These are phyloP conservation scores for Rhizomucor miehei DNA, from an alignment of 371 early-diverging fungal species.

Conservation along the genomic window DNA sequence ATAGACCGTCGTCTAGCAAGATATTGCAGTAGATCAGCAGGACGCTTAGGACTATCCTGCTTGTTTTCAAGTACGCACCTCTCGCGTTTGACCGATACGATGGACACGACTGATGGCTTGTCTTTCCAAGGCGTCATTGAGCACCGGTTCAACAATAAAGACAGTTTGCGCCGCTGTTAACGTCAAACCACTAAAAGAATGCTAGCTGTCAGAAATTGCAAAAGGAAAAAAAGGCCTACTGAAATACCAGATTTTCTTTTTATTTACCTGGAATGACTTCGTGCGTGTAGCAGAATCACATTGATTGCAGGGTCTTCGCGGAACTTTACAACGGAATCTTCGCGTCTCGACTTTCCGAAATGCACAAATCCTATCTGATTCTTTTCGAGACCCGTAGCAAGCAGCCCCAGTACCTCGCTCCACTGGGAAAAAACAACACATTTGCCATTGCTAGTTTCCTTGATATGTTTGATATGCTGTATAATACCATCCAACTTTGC, in stretches of 20 bases:
- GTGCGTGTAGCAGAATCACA: conserved; percentile 51
- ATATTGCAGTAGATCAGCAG: conserved; percentile 32
- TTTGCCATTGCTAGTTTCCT: conserved; percentile 45
- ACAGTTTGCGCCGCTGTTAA: conserved; percentile 47
- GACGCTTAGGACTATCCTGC: neutral
- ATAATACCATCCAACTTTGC: conserved; percentile 65
- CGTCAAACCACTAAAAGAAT: conserved; percentile 30
- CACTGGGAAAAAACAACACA: conserved; percentile 72
- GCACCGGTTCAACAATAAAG: conserved; percentile 53
- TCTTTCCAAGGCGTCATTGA: conserved; percentile 47
- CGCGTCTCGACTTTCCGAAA: conserved; percentile 16
- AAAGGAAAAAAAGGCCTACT: too few relatives aligned
- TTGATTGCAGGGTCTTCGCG: conserved; percentile 34
- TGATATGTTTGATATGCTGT: conserved; percentile 54
- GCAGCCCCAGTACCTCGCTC: conserved; percentile 54
- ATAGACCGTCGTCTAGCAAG: conserved; percentile 19
- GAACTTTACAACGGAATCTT: conserved; percentile 30
- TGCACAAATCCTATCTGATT: conserved; percentile 55
- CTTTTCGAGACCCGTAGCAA: conserved; percentile 40
- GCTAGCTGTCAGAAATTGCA: conserved; percentile 2
- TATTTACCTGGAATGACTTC: conserved; percentile 48
- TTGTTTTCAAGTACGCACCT: conserved; percentile 53
- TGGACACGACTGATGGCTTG: conserved; percentile 86
- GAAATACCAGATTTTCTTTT: neutral
- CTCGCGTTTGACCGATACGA: conserved; percentile 94